Conservation (phyloP, 2,329 filamentous ascomycete genomes). For the Neofusicoccum kwambonambiense region DNA sequence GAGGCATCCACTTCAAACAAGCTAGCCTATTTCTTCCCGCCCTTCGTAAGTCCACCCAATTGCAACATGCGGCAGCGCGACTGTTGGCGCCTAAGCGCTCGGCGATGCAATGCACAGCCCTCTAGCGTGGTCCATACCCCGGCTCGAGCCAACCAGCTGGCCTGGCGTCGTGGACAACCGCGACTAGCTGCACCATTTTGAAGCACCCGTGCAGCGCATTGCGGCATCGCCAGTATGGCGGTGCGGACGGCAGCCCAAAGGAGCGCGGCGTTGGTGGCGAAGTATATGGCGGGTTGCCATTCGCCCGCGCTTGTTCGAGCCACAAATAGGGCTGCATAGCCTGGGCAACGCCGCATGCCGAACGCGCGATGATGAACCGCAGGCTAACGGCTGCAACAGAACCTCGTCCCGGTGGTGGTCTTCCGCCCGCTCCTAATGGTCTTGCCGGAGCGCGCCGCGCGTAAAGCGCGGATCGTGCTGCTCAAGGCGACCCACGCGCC, state of each 20-base stretch:
- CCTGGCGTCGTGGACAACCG: neutral
- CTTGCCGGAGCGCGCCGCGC: conserved; percentile 63
- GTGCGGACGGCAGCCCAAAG: neutral
- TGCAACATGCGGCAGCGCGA: neutral
- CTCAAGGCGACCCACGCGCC: conserved; percentile 63
- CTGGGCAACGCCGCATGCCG: conserved; percentile 3
- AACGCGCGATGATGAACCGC: neutral
- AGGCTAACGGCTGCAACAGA: conserved; percentile 46
- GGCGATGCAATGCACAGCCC: conserved; percentile 2
- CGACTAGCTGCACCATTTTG: neutral
- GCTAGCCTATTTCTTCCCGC: conserved; percentile 49
- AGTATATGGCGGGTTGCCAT: conserved; percentile 15
- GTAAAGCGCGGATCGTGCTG: conserved; percentile 58
- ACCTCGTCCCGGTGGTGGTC: conserved; percentile 71
- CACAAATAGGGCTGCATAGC: conserved; percentile 20
- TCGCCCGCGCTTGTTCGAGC: conserved; percentile 7
- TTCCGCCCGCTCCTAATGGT: conserved; percentile 72
- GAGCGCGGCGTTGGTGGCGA: conserved; percentile 17
- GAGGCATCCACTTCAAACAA: conserved; percentile 51
- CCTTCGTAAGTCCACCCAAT: conserved; percentile 40
- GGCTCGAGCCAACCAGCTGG: neutral
- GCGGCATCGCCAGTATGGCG: conserved; percentile 11
- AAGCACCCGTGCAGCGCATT: neutral
- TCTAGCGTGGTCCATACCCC: neutral
- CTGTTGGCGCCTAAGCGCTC: conserved; percentile 15